Conservation (phyloP, 164 flowering plant species). For the Chloranthus sessilifolius region DNA sequence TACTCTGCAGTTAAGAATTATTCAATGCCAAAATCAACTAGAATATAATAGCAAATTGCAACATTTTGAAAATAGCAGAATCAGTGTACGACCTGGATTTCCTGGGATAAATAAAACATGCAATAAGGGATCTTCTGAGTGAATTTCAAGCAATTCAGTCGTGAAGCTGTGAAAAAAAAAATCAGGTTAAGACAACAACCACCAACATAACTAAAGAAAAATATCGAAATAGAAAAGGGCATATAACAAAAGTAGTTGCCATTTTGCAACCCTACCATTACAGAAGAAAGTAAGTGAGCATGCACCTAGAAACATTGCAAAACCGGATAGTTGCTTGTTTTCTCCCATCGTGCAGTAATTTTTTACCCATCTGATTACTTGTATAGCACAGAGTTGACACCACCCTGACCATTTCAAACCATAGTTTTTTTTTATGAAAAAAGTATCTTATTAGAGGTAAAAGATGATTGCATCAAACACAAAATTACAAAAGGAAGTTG, state of each 20-base stretch:
- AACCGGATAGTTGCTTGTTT: constrained; percentile 36
- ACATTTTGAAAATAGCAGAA: background rate
- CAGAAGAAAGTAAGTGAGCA: background rate
- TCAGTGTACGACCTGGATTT: constrained; percentile 65
- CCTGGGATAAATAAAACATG: constrained; percentile 77
- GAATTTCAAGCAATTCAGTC: constrained; percentile 77
- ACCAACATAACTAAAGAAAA: background rate
- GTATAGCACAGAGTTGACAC: constrained; percentile 9
- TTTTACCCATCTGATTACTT: constrained; percentile 24
- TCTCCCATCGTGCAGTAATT: constrained; percentile 13
- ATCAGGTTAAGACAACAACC: background rate
- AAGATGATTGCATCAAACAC: too few species aligned
- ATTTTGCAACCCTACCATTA: too few species aligned
- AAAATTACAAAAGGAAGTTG: too few species aligned
- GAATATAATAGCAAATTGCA: background rate
- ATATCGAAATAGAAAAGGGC: background rate
- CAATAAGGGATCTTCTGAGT: constrained; percentile 41
- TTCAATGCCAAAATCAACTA: background rate
- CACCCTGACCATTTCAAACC: constrained; percentile 12
- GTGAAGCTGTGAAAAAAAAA: constrained; percentile 30
- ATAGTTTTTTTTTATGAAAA: too few species aligned
- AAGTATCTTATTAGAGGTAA: too few species aligned
- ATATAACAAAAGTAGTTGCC: background rate
- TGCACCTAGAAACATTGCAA: constrained; percentile 66
- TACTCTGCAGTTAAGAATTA: background rate